These are phyloP conservation scores for Euclidium syriacum DNA, from an alignment of 345 rosid genomes.

Conservation along the genomic window DNA sequence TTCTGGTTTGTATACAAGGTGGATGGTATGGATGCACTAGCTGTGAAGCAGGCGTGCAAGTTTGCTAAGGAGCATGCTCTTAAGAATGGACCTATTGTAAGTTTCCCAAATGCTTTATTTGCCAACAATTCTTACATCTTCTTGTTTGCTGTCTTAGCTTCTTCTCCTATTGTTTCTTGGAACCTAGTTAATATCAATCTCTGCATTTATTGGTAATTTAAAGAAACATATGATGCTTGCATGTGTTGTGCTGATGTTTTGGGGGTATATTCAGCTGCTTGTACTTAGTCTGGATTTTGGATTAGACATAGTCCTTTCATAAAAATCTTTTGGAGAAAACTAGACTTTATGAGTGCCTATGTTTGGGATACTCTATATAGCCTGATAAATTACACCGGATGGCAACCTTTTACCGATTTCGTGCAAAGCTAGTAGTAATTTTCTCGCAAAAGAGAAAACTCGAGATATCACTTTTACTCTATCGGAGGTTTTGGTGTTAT, in stretches of 20 bases:
- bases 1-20: conserved; percentile 40
- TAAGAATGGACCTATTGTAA: conserved; percentile 95
- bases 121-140: conserved; percentile 1
- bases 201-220: not conserved
- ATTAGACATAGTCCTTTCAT: not conserved
- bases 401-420: no score
- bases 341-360: not conserved
- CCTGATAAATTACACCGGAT: not conserved
- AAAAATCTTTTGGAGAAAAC: not conserved
- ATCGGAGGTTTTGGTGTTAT: not conserved
- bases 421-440: not conserved
- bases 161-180: not conserved
- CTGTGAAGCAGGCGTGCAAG: conserved; percentile 96
- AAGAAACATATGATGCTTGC: not conserved
- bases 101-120: conserved; percentile 23
- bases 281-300: not conserved
- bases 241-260: not conserved
- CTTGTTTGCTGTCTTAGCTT: not conserved
- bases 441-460: no score
- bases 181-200: not conserved
- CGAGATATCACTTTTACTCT: not conserved
- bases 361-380: not conserved
- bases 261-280: not conserved
- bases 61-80: conserved; percentile 89
- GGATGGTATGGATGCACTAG: conserved; percentile 96